A percentile compares a stretch with the other conserved stretches of the same genome.
phyloP scores from a whole-genome alignment of 768 basidiomycete species.

The Naganishia friedmannii region DNA sequence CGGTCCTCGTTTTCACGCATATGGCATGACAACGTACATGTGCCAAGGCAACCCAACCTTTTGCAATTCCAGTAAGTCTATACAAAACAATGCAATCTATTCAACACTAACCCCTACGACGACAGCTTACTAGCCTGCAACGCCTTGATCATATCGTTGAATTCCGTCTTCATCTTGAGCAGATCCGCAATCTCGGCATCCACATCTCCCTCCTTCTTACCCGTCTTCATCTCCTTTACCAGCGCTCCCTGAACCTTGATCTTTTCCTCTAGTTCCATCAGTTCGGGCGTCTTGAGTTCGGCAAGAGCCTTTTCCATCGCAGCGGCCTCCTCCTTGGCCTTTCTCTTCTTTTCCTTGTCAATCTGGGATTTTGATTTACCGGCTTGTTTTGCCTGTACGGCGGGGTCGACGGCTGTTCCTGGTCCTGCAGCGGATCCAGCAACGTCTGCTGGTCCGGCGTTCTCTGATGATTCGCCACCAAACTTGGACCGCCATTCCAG shows the following conservation, averaged over 20 bases:
- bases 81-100: neutral
- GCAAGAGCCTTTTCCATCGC: constrained; percentile 53
- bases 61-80: too few species aligned
- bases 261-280: constrained; percentile 68
- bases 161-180: constrained; percentile 46
- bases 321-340: constrained; percentile 55
- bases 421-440: constrained; percentile 52
- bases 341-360: constrained; percentile 54
- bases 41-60: too few species aligned
- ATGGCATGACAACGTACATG: too few species aligned
- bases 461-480: constrained; percentile 59
- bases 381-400: constrained; percentile 44
- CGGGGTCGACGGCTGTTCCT: constrained; percentile 47
- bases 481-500: constrained; percentile 77
- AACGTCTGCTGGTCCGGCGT: constrained; percentile 52
- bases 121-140: constrained; percentile 29
- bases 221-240: constrained; percentile 65
- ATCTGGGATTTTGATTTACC: constrained; percentile 55
- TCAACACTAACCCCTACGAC: neutral
- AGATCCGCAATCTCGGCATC: constrained; percentile 47
- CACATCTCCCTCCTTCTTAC: constrained; percentile 53
- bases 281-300: constrained; percentile 65
- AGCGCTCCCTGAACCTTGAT: constrained; percentile 71
- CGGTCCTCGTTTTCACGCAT: too few species aligned
- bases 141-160: constrained; percentile 33